Evolutionary conservation across 2,329 filamentous ascomycete genomes (phyloP), one percentile per base, ranked within the genome.

Genomic region (Rugonectria rugulosa): DNA sequence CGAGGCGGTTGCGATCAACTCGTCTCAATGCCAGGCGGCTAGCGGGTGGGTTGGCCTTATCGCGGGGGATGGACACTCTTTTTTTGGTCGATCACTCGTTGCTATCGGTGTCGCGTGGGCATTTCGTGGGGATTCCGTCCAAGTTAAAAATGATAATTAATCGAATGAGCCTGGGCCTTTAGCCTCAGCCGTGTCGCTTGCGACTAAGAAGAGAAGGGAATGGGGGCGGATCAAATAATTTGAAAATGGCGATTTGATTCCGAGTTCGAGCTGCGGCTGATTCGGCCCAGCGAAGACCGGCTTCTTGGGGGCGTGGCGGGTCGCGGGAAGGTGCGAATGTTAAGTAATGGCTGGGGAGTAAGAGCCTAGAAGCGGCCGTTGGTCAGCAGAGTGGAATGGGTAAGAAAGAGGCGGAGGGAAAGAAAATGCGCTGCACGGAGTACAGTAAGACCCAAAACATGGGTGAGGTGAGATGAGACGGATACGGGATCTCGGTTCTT

Each of bases 21-120:
- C 27, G 21, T 50, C 44, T 20, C 38, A 19, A 27, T 26, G 36
- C 34, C n/a, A n/a, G 32, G 42, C 17, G 37, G 50, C 29, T 4
- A 41, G 26, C 10, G 38, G 44, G 34, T 27, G 48, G 48, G 11
- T 40, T 50, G 38, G 38, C 34, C 45, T 21, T 38, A 26, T 41
- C 41, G 53, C 36, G 20, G 40, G 24, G 24, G 48, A 19, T 21
- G 29, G 50, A 37, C 49, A 53, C 51, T 50, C 56, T 51, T 57
- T 58, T 56, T 55, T 57, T 53, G 46, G 56, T 65, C 55, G 57
- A 37, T 59, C 31, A 27, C 31, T 56, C 15, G 4, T 36, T 45
- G 46, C 44, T 56, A 68, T 56, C 55, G 54, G 52, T 53, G 60
- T 64, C 49, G 46, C 43, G 61, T 44, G 46, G 48, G 41, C 62